Evolutionary conservation across 768 basidiomycete genomes (phyloP), one percentile per base, ranked within the genome.

Genomic region (Pleurotus tuber-regium): DNA sequence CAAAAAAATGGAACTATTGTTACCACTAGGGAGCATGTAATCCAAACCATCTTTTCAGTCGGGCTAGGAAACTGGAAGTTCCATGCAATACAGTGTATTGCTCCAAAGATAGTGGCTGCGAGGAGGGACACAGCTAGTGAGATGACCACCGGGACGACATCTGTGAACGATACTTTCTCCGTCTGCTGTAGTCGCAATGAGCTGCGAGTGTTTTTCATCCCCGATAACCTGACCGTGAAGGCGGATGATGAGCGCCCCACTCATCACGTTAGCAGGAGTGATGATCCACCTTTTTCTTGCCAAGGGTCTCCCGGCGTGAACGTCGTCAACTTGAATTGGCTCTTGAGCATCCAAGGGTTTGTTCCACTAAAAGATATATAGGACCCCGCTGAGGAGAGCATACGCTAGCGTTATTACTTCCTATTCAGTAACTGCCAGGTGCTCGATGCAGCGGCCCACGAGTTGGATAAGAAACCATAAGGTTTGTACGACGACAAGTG

Each of bases 351-450:
- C 65, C 9, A 66, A 59, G 2, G 72, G 74, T 56, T 76, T 76
- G 23, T 63, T 28, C 71, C 68, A 73, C 73, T 73, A 74, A 1
- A 69, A 41, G 1, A 50, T 23, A 52, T 70, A 73, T 7, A 59
- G 65, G 5, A 62, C 51, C 14, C 62, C 54, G 25, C 65, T 72
- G 24, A 72, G 53, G 3, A 61, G 33, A 1, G 63, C 65, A 43
- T 68, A 69, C 0, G 65, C 69, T 21, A 72, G 24, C 1, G 73
- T 75, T 3, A 63, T 54, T 10, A 72, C 54, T 53, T 75, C 70
- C 11, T 74, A 60, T 28, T 69, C 62, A 6, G 68, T 70, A 11
- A 70, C 40, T 2, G 65, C 57, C 10, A 74, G 58, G n/a, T 48
- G 30, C 18, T 63, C 43, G 2, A 16, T 29, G 28, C 51, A 31